Conservation (phyloP, 2,329 filamentous ascomycete species). For the Cladosporium sp. region DNA sequence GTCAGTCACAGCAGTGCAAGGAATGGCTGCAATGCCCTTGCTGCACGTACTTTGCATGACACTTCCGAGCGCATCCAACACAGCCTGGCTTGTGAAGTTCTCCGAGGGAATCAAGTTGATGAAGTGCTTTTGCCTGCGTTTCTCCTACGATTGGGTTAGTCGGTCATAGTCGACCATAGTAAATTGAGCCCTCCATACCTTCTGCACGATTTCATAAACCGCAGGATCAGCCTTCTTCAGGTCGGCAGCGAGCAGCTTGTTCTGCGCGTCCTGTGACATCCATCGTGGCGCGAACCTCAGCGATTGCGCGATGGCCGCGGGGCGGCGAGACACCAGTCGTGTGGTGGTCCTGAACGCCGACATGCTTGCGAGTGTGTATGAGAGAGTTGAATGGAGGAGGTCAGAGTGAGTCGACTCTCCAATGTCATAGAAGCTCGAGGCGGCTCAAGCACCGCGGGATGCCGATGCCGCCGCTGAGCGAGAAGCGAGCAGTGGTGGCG, state of each 20-base stretch:
- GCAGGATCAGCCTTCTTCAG: conserved; percentile 82
- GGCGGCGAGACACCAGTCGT: conserved; percentile 39
- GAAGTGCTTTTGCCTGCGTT: conserved; percentile 93
- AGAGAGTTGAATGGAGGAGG: not conserved
- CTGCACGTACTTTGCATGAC: conserved; percentile 80
- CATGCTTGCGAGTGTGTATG: conserved; percentile 35
- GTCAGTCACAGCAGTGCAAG: not conserved
- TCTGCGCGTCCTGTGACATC: conserved; percentile 49
- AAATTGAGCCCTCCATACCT: conserved; percentile 54
- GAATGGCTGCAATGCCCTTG: conserved; percentile 21
- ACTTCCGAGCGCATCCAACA: conserved; percentile 86
- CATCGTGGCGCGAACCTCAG: conserved; percentile 37
- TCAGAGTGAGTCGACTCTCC: conserved; percentile 12
- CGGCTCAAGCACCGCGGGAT: conserved; percentile 2
- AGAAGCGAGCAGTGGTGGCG: not conserved
- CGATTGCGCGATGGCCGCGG: conserved; percentile 29
- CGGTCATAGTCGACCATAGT: not conserved
- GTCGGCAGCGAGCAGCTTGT: conserved; percentile 75
- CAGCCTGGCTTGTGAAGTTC: conserved; percentile 92
- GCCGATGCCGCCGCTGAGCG: not conserved
- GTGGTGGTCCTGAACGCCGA: conserved; percentile 42
- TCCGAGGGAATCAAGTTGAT: conserved; percentile 96
- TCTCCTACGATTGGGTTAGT: conserved; percentile 64
- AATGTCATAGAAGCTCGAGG: conserved; percentile 6
- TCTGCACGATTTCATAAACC: conserved; percentile 86